A percentile compares a stretch with the other conserved stretches of the same genome.
Conservation (phyloP, 164 flowering plant genomes). For the Saururus chinensis region DNA sequence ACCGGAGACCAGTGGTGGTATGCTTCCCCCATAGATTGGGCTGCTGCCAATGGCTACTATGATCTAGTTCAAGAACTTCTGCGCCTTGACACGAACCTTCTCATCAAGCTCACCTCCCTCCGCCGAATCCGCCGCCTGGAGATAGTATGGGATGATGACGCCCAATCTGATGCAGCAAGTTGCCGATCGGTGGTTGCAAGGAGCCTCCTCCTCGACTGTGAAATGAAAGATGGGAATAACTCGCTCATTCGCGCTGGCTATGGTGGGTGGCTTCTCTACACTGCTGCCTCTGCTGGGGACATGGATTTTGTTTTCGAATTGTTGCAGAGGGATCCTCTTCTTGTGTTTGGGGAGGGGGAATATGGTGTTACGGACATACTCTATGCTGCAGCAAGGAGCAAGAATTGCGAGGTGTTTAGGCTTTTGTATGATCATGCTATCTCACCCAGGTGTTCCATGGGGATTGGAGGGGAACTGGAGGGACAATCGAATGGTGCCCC, state of each 20-base stretch:
- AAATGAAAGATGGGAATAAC: conserved; percentile 28
- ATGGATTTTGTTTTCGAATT: conserved; percentile 49
- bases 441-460: conserved; percentile 17
- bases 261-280: conserved; percentile 95
- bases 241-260: conserved; percentile 76
- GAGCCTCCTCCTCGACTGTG: conserved; percentile 45
- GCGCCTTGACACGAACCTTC: conserved; percentile 68
- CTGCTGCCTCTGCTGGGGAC: conserved; percentile 95
- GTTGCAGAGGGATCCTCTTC: conserved; percentile 49
- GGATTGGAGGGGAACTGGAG: conserved; percentile 17
- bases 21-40: conserved; percentile 83
- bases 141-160: conserved; percentile 83
- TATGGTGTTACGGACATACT: conserved; percentile 78
- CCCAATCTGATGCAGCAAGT: conserved; percentile 49
- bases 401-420: conserved; percentile 61
- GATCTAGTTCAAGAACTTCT: conserved; percentile 73
- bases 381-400: conserved; percentile 87
- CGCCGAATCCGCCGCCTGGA: conserved; percentile 85
- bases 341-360: conserved; percentile 91
- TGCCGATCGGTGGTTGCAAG: conserved; percentile 52
- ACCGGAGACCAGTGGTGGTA: conserved; percentile 98
- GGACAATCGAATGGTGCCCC: conserved; percentile 16
- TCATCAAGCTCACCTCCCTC: conserved; percentile 86
- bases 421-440: conserved; percentile 40
- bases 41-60: conserved; percentile 84